phyloP scores from a whole-genome alignment of 345 rosid genomes.

The Citrus reticulata region DNA sequence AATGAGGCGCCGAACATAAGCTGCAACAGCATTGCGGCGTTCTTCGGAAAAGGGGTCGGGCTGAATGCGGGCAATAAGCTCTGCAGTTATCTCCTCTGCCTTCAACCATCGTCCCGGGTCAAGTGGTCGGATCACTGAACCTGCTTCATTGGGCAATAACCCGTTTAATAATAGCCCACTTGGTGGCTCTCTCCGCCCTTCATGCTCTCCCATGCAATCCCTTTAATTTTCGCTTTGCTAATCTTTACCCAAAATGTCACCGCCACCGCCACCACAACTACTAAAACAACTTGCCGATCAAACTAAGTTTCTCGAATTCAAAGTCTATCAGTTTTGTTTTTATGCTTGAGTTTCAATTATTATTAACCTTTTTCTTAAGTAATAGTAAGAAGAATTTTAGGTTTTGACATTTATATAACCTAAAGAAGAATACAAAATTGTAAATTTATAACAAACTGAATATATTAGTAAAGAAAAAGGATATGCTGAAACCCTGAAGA shows the following conservation, averaged over 20 bases:
- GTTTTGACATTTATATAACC: background rate
- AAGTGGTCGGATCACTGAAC: slow-evolving; percentile 56
- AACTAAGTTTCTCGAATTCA: background rate
- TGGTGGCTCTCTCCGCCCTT: slow-evolving; percentile 64
- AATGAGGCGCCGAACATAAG: slow-evolving; percentile 76
- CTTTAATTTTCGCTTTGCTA: slow-evolving; percentile 5
- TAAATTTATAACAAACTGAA: background rate
- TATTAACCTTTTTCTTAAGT: background rate
- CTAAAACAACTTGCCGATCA: background rate
- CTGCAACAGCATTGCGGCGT: slow-evolving; percentile 82
- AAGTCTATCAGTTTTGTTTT: background rate
- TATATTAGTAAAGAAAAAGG: background rate
- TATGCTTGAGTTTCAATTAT: background rate
- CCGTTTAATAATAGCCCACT: slow-evolving; percentile 71
- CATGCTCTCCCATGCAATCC: slow-evolving; percentile 88
- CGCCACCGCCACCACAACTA: slow-evolving; percentile 4
- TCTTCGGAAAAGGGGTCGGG: slow-evolving; percentile 76
- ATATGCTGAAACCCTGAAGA: slow-evolving; percentile 11
- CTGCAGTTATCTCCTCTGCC: slow-evolving; percentile 80
- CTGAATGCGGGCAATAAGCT: slow-evolving; percentile 83
- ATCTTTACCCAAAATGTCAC: slow-evolving; percentile 16
- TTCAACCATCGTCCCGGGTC: slow-evolving; percentile 70
- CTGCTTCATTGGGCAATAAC: slow-evolving; percentile 66
- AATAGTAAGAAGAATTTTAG: background rate
- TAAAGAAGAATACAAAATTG: background rate